Evolutionary conservation across 768 basidiomycete genomes (phyloP).

Genomic region (Nevesoporus exiguus): DNA sequence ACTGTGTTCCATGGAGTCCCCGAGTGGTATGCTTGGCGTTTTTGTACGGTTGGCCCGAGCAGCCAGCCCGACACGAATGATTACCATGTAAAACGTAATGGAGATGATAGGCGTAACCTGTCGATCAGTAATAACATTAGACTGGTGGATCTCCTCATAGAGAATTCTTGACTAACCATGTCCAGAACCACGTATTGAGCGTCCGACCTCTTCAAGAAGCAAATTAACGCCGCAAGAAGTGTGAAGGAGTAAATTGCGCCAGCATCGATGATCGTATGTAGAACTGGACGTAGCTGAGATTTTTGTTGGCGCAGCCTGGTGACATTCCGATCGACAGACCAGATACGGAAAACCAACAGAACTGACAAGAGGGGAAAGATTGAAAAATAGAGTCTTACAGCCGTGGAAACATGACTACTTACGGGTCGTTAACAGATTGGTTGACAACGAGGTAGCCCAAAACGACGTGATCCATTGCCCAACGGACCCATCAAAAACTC

Average conservation of each 20-base stretch:
- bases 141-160: background rate
- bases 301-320: background rate
- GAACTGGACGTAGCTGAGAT: background rate
- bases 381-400: background rate
- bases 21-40: background rate
- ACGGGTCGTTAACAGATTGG: conserved; percentile 32
- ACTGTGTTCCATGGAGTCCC: background rate
- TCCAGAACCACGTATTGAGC: background rate
- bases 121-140: background rate
- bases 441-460: conserved; percentile 10
- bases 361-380: background rate
- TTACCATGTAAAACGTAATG: background rate
- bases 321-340: background rate
- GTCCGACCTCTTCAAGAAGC: background rate
- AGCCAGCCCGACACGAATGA: background rate
- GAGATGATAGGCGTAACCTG: background rate
- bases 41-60: background rate
- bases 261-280: background rate
- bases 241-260: background rate
- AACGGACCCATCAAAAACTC: conserved; percentile 4
- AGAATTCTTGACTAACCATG: background rate
- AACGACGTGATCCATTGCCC: conserved; percentile 33
- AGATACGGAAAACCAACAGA: background rate
- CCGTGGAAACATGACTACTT: background rate
- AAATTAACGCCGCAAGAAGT: background rate